Conservation (phyloP, 306 rosid species). For the Senna tora region DNA sequence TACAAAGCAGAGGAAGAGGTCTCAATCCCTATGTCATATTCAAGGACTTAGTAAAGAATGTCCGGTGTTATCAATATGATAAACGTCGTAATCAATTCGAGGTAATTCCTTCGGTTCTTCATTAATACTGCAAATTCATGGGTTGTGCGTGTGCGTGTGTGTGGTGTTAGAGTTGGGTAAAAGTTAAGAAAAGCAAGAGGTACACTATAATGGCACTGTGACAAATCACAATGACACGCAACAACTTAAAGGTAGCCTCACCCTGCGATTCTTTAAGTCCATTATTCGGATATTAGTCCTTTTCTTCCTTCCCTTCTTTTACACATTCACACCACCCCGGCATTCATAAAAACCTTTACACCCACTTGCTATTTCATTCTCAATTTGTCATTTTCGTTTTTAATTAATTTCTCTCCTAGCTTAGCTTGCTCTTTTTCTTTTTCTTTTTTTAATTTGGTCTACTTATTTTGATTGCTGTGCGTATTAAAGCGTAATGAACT, state of each 20-base stretch:
- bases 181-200: slow-evolving; percentile 51
- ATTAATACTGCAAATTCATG: slow-evolving; percentile 27
- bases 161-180: slow-evolving; percentile 56
- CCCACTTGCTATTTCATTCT: slow-evolving; percentile 26
- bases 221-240: slow-evolving; percentile 39
- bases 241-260: slow-evolving; percentile 32
- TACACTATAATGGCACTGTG: slow-evolving; percentile 36
- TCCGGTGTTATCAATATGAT: background rate
- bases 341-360: slow-evolving; percentile 11
- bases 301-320: slow-evolving; percentile 41
- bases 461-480: background rate
- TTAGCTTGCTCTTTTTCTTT: no score
- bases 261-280: slow-evolving; percentile 13
- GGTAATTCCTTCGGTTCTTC: slow-evolving; percentile 33
- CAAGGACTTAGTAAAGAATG: slow-evolving; percentile 13
- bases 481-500: slow-evolving; percentile 8
- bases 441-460: no score
- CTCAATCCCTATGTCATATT: background rate
- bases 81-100: slow-evolving; percentile 30
- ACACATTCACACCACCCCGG: slow-evolving; percentile 8
- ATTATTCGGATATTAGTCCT: slow-evolving; percentile 40
- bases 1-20: slow-evolving; percentile 13
- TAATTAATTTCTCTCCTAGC: background rate
- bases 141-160: slow-evolving; percentile 13
- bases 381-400: background rate